Evolutionary conservation across 139 green algal species (phyloP).

Genomic region (Ettlia oleoabundans): DNA sequence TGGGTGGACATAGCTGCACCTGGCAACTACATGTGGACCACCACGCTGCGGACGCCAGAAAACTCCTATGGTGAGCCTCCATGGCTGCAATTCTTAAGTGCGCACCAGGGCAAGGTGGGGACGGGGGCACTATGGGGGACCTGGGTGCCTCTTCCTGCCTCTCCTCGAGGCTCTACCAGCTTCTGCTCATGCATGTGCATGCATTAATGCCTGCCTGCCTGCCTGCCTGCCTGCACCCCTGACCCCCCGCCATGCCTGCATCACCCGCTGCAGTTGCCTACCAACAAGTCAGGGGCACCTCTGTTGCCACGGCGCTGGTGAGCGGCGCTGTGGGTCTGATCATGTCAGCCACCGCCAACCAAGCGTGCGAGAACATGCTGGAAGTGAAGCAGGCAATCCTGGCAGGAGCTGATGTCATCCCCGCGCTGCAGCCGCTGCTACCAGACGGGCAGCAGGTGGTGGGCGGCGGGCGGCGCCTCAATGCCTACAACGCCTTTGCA

Average conservation of each 20-base stretch:
- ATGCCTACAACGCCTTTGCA: slow-evolving; percentile 16
- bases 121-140: no score
- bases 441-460: not conserved
- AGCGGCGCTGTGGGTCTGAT: slow-evolving; percentile 13
- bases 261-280: not conserved
- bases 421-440: not conserved
- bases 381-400: not conserved
- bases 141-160: no score
- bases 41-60: not conserved
- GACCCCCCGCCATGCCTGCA: not conserved
- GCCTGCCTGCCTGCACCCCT: not conserved
- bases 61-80: no score
- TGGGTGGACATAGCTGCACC: not conserved
- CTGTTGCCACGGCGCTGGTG: not conserved
- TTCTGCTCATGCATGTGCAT: no score
- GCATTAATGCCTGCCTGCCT: not conserved
- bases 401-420: not conserved
- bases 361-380: not conserved
- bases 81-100: no score
- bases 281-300: not conserved
- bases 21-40: not conserved
- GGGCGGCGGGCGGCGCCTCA: not conserved
- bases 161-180: no score
- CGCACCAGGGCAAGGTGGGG: no score
- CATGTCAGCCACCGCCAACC: not conserved